Evolutionary conservation across 176 grass and related monocot species (phyloP).

Genomic region (Oryza australiensis): DNA sequence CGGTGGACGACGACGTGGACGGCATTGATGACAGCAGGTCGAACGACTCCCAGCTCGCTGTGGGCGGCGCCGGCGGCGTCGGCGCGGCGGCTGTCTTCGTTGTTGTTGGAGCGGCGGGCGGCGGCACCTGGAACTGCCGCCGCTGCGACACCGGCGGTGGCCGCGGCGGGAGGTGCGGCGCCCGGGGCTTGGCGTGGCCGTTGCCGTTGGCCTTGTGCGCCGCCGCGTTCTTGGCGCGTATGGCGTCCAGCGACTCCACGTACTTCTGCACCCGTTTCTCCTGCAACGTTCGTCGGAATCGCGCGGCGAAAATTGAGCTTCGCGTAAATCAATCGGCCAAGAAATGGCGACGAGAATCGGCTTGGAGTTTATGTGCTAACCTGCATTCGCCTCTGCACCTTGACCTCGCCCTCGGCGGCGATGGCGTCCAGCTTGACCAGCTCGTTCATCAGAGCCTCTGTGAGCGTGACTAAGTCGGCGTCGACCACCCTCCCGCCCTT

Average conservation of each 20-base stretch:
- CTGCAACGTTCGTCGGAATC: constrained; percentile 33
- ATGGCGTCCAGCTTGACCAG: constrained; percentile 85
- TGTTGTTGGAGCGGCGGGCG: neutral
- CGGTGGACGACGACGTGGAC: constrained; percentile 69
- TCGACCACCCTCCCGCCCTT: constrained; percentile 80
- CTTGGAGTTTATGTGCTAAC: constrained; percentile 28
- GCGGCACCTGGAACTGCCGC: constrained; percentile 45
- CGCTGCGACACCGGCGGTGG: constrained; percentile 53
- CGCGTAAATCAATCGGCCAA: neutral
- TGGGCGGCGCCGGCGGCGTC: constrained; percentile 15
- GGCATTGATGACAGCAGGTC: constrained; percentile 78
- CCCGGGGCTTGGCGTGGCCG: constrained; percentile 41
- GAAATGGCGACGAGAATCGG: neutral
- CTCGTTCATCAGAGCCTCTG: constrained; percentile 88
- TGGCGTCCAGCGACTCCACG: constrained; percentile 80
- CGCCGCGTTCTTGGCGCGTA: constrained; percentile 70
- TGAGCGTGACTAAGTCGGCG: constrained; percentile 69
- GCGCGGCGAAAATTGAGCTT: neutral
- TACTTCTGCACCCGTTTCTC: constrained; percentile 91
- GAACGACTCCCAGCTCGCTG: constrained; percentile 80
- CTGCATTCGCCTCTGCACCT: constrained; percentile 71
- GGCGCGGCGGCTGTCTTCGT: neutral
- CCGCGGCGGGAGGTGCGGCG: constrained; percentile 44
- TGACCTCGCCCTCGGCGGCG: constrained; percentile 85
- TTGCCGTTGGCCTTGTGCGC: constrained; percentile 45